phyloP scores from a whole-genome alignment of 139 green algal genomes.

The Chlamydomonas incerta region DNA sequence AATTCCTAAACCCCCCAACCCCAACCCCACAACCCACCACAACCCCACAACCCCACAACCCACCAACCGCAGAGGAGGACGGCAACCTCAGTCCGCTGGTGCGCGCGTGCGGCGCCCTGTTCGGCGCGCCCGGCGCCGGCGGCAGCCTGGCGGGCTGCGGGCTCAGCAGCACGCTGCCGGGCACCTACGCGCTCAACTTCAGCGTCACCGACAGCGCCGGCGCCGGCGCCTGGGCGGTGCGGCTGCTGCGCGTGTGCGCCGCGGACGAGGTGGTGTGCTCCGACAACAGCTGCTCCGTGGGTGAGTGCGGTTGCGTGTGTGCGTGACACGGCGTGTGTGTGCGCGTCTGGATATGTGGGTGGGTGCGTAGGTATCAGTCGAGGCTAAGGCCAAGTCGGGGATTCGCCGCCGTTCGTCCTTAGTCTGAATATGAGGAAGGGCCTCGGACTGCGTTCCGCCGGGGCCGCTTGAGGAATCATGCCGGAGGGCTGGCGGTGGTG shows the following conservation, averaged over 20 bases:
- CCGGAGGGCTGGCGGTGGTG: background rate
- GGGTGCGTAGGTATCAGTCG: no score
- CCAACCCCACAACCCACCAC: no score
- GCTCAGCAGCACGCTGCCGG: background rate
- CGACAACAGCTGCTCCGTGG: background rate
- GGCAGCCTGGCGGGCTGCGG: slow-evolving; percentile 12
- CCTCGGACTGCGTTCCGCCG: no score
- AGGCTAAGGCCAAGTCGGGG: no score
- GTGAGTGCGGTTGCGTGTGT: background rate
- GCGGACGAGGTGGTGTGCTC: slow-evolving; percentile 2
- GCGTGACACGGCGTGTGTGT: no score
- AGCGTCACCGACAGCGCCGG: slow-evolving; percentile 22
- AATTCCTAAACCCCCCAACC: no score
- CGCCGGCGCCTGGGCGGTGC: background rate
- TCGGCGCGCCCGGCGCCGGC: background rate
- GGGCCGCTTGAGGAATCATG: no score
- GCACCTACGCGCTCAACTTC: slow-evolving; percentile 27
- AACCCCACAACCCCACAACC: no score
- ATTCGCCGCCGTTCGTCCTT: no score
- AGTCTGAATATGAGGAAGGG: no score
- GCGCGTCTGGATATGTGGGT: no score
- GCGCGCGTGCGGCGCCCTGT: slow-evolving; percentile 2
- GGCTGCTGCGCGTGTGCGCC: slow-evolving; percentile 1
- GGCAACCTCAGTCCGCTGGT: slow-evolving; percentile 26
- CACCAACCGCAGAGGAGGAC: slow-evolving; percentile 4